Conservation (phyloP, 441 rosid genomes). For the Gossypium schwendimanii region DNA sequence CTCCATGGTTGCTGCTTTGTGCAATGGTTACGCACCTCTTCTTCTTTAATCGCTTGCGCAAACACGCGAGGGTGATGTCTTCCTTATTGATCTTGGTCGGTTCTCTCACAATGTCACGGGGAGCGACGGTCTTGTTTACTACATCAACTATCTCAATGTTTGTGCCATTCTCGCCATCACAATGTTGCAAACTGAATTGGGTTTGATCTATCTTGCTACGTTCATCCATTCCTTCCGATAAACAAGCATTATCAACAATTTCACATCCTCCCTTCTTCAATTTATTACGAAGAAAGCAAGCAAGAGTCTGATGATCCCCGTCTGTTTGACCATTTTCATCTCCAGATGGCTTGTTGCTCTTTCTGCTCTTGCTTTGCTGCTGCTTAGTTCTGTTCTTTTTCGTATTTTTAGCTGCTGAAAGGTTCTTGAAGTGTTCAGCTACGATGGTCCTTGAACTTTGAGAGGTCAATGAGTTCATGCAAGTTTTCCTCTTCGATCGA, state of each 20-base stretch:
- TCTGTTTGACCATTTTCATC: constrained; percentile 16
- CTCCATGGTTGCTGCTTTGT: not conserved
- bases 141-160: constrained; percentile 11
- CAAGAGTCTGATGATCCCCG: constrained; percentile 15
- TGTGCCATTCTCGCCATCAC: not conserved
- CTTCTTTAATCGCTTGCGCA: constrained; percentile 7
- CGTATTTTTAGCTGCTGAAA: not conserved
- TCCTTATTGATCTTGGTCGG: not conserved
- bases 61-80: constrained; percentile 17
- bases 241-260: not conserved
- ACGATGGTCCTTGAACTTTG: not conserved
- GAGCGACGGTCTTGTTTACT: not conserved
- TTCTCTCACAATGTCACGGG: constrained; percentile 4
- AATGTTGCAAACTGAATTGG: not conserved
- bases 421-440: constrained; percentile 8
- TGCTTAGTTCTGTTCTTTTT: constrained; percentile 1
- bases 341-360: not conserved
- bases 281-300: constrained; percentile 19
- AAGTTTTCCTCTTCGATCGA: not conserved
- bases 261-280: constrained; percentile 22
- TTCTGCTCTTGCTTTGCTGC: constrained; percentile 6
- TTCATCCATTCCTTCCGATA: constrained; percentile 9
- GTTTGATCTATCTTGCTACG: not conserved
- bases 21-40: not conserved
- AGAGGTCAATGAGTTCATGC: not conserved